phyloP scores from a whole-genome alignment of 768 basidiomycete species.

The Pleurotus pulmonarius region DNA sequence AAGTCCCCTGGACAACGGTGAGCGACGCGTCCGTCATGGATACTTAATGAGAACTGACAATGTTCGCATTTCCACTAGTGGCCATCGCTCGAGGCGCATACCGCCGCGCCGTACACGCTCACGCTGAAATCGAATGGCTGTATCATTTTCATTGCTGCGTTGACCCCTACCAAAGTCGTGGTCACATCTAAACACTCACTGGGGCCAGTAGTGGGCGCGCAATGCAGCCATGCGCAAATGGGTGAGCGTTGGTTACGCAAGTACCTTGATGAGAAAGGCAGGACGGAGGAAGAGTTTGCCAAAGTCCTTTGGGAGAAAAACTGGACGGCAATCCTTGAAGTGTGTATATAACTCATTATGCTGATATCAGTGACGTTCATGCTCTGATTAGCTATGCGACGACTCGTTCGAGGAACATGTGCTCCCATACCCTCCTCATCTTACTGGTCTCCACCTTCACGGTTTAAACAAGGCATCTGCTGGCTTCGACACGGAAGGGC shows the following conservation, averaged over 20 bases:
- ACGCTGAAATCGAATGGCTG: slow-evolving; percentile 96
- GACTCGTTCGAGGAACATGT: slow-evolving; percentile 98
- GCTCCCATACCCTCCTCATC: slow-evolving; percentile 73
- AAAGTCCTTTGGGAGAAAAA: slow-evolving; percentile 71
- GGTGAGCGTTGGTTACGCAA: slow-evolving; percentile 81
- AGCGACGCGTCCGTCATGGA: slow-evolving; percentile 21
- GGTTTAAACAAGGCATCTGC: slow-evolving; percentile 75
- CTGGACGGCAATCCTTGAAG: slow-evolving; percentile 91
- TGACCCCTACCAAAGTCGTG: slow-evolving; percentile 70
- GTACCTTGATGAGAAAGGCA: slow-evolving; percentile 58
- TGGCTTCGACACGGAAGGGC: slow-evolving; percentile 69
- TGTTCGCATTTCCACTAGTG: slow-evolving; percentile 47
- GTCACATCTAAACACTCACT: slow-evolving; percentile 93
- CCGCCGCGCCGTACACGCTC: slow-evolving; percentile 74
- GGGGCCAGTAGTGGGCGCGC: slow-evolving; percentile 44
- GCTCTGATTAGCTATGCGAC: slow-evolving; percentile 78
- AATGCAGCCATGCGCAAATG: slow-evolving; percentile 70
- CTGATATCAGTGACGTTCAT: neutral
- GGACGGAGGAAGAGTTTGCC: slow-evolving; percentile 75
- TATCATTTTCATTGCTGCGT: slow-evolving; percentile 90
- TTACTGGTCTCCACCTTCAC: slow-evolving; percentile 89
- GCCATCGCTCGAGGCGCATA: slow-evolving; percentile 65
- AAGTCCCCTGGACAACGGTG: slow-evolving; percentile 93
- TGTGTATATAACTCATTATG: slow-evolving; percentile 27
- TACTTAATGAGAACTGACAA: too few species aligned